A percentile compares a stretch with the other conserved stretches of the same genome.
Evolutionary conservation across 768 basidiomycete species (phyloP).

Genomic region (Podaxis sp.): DNA sequence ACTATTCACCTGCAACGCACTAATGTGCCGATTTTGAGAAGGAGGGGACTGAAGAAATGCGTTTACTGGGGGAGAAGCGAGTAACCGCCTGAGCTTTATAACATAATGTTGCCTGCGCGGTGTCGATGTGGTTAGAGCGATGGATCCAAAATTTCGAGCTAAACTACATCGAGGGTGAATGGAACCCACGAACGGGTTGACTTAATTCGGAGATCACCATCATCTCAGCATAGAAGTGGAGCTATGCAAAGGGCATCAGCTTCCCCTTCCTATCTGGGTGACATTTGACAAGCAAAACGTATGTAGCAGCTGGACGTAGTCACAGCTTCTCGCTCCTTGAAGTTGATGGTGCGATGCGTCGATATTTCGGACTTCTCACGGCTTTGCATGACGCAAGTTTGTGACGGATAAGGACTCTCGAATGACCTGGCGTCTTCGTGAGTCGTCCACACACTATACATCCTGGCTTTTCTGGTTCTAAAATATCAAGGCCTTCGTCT

Average conservation of each 20-base stretch:
- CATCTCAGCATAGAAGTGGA: neutral
- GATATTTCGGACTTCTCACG: too few species aligned
- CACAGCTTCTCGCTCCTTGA: too few species aligned
- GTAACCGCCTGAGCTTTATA: conserved; percentile 9
- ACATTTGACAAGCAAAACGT: neutral
- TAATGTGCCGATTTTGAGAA: neutral
- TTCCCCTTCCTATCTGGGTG: neutral
- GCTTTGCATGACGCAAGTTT: too few species aligned
- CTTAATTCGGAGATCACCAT: neutral
- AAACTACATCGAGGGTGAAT: neutral
- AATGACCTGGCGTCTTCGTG: too few species aligned
- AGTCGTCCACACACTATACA: too few species aligned
- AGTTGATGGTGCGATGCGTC: too few species aligned
- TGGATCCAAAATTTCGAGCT: neutral
- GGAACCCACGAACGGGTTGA: neutral
- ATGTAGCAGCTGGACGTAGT: too few species aligned
- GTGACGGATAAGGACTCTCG: too few species aligned
- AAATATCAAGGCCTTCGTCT: too few species aligned
- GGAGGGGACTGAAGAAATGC: conserved; percentile 2
- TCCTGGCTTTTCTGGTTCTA: too few species aligned
- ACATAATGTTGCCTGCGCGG: conserved; percentile 5
- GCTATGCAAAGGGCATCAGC: neutral
- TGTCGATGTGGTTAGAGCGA: conserved; percentile 1
- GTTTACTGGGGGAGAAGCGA: conserved; percentile 9
- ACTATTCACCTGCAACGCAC: conserved; percentile 7